Conservation (phyloP, 2,329 filamentous ascomycete species). For the Raffaelea ambrosiae region DNA sequence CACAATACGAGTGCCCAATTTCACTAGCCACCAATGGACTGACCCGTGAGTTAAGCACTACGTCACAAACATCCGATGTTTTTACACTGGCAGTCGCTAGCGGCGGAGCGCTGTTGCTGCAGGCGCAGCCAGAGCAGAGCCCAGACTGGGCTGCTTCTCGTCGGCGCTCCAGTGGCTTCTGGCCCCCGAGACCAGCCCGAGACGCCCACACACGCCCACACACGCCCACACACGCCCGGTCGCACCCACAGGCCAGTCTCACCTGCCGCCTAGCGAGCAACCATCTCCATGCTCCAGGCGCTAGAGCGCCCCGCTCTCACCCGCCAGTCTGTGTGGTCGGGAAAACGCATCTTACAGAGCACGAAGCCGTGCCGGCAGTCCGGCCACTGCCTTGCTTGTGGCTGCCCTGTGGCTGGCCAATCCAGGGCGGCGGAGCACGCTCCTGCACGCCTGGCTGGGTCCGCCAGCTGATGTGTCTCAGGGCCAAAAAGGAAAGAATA, state of each 20-base stretch:
- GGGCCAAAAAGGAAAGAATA: not conserved
- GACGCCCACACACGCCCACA: too few relatives aligned
- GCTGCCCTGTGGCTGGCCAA: too few relatives aligned
- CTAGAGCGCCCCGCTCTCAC: too few relatives aligned
- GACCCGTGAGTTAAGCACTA: not conserved
- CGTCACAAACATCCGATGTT: constrained; percentile 9
- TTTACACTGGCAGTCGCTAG: not conserved
- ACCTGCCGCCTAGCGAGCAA: too few relatives aligned
- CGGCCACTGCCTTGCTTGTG: too few relatives aligned
- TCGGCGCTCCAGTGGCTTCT: too few relatives aligned
- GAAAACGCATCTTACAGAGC: too few relatives aligned
- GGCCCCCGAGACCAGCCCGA: too few relatives aligned
- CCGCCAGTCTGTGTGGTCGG: too few relatives aligned
- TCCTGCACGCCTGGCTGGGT: not conserved
- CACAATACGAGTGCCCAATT: not conserved
- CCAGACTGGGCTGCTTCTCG: not conserved
- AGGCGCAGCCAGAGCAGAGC: not conserved
- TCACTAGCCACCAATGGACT: not conserved
- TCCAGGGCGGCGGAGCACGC: too few relatives aligned
- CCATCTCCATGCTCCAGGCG: not conserved
- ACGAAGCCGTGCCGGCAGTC: too few relatives aligned
- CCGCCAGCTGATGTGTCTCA: not conserved
- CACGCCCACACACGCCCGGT: not conserved
- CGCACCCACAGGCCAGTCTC: too few relatives aligned
- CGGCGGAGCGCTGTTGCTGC: constrained; percentile 1